Evolutionary conservation across 177 flowering plant genomes (phyloP).

Genomic region (Vitis hybrid): DNA sequence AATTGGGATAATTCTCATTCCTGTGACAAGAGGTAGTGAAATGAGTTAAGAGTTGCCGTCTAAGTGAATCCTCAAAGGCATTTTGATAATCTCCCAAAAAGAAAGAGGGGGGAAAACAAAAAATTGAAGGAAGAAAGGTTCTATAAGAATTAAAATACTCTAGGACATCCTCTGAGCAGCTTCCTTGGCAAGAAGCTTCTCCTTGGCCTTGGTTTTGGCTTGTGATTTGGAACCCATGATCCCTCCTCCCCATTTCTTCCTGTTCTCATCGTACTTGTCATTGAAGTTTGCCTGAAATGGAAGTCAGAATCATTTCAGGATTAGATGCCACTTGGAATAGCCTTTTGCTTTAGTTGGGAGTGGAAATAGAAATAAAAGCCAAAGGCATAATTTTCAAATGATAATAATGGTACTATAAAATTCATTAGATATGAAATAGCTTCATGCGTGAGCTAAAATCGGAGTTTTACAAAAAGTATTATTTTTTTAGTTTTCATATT

Average conservation of each 20-base stretch:
- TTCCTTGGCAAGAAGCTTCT: slow-evolving; percentile 67
- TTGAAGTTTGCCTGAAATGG: slow-evolving; percentile 56
- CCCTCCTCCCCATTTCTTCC: slow-evolving; percentile 74
- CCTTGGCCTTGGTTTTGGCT: slow-evolving; percentile 70
- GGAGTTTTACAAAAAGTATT: too few species aligned
- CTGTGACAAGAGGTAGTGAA: not conserved
- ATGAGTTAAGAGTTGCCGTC: not conserved
- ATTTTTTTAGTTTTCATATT: too few species aligned
- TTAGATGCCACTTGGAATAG: not conserved
- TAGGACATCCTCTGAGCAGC: slow-evolving; percentile 69
- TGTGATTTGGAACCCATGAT: slow-evolving; percentile 72
- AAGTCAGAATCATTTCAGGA: not conserved
- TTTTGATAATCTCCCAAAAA: not conserved
- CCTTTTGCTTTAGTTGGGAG: too few species aligned
- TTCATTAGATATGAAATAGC: too few species aligned
- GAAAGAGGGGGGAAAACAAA: not conserved
- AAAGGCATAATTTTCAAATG: too few species aligned
- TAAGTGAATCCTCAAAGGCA: not conserved
- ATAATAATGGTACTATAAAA: too few species aligned
- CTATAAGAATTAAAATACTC: not conserved
- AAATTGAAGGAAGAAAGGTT: not conserved
- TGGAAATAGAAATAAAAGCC: too few species aligned
- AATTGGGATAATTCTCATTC: not conserved
- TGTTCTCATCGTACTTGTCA: slow-evolving; percentile 60
- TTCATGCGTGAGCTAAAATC: rapidly evolving